Evolutionary conservation across 2,329 filamentous ascomycete species (phyloP), one percentile per base, ranked within the genome.

Genomic region (Beauveria pseudobassiana): DNA sequence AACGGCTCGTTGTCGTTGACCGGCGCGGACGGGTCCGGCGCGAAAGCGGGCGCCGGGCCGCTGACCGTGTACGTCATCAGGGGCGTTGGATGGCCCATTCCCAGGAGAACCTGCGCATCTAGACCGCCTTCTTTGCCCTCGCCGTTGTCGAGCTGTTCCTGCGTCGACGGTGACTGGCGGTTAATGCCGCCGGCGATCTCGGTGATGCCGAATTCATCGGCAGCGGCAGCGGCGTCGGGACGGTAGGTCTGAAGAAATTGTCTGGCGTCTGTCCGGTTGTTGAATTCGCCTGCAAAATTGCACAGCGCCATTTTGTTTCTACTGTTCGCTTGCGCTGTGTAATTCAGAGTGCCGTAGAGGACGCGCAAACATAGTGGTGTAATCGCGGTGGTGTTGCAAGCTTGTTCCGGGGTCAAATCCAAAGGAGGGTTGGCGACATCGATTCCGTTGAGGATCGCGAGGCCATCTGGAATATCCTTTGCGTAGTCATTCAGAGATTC

Each of bases 1-100:
- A 60, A 60, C 20, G 58, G 58, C 49, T 60, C 58, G 40, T 60
- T 60, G 49, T 60, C 58, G 38, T 60, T 60, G 22, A 40, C 18
- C 8, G n/a, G 42, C 4, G 58, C 28, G 2, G 58, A 60, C 24
- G 46, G 24, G 22, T 53, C 58, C 5, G 49, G 22, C n/a, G 18
- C 24, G 26, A 45, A 53, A 2, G 58, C 49, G n/a, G 38, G 10
- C n/a, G 9, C 12, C 20, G 48, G 18, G 1, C 49, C 49, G 14
- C 49, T 49, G 12, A 49, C 50, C 7, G 58, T 60, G 42, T 60
- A 60, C 7, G 58, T 60, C 6, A 52, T 30, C n/a, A 60, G 30
- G 1, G 58, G 58, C 3, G 49, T 53, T 14, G 58, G 58, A 28
- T 52, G 30, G 24, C 58, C 58, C 5, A 60, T 9, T 5, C 34